Evolutionary conservation across 2,329 filamentous ascomycete species (phyloP), one percentile per base, ranked within the genome.

Genomic region (Pestalotiopsis sp.): DNA sequence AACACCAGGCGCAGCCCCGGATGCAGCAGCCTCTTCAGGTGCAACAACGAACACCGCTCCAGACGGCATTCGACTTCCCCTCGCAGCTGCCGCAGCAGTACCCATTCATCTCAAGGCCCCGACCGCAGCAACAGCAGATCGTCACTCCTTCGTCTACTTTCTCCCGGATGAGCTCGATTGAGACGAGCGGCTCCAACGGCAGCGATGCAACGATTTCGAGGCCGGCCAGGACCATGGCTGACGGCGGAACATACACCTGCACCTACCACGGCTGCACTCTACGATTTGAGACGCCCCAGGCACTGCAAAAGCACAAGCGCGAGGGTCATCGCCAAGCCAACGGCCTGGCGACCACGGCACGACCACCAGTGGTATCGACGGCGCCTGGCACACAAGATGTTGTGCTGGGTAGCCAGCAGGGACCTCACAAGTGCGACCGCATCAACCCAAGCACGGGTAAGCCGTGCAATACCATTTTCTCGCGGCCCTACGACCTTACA

Each of bases 371-470:
- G 70, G 68, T 70, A 20, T 36, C 31, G 31, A 45, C 75, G 57
- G 78, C 77, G 68, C 69, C 77, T 61, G 78, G 80, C 65, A 81
- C 86, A 78, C 78, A 87, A 3, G 84, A 90, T 1, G 80, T 83
- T 78, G 73, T 91, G 52, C 86, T 93, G 70, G 97, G 96, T 78
- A 95, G 92, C 4, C 96, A 98, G 80, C 93, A 94, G 11, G 96
- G 96, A 0, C 96, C 96, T 40, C 96, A 98, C 83, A 92, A 91
- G 75, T 99, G 96, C 80, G 93, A 95, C 77, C 90, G 95, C 73
- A 93, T 95, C 82, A 98, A 98, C 80, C 95, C 95, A 1, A 95
- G 93, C 72, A 98, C 96, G 0, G 93, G 94, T 72, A 98, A 98
- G 83, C 92, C 94, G 0, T 98, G 96, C 87, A 95, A 93, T 78